Base-by-base conservation (phyloP, 768 basidiomycete genomes). In the Pleurotus tuoliensis region DNA sequence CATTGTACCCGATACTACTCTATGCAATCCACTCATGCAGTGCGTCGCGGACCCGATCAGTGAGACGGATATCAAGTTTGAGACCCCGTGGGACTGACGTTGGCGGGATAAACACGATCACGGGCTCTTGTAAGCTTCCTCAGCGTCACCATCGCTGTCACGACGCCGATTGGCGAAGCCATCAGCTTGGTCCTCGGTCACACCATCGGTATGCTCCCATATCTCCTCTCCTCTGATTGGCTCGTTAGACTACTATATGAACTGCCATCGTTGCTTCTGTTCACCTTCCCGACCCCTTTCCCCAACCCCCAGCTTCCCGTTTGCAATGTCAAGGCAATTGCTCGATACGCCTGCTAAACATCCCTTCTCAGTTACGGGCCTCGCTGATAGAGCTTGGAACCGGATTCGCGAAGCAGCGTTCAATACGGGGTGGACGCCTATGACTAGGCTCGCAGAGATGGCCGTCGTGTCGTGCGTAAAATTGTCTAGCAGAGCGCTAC, bases 391-490 rank as follows among this genome's bases (percentile, higher is more conserved):
- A 13, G 68, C 71, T 30, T 80, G 78, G 78, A 75, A 75, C 57
- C 48, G 62, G 15, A 52, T 75, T n/a, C 56, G 68, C 0, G 79
- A 80, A 60, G 60, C 68, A n/a, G 72, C 71, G 1, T 70, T 82
- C 56, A 69, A 62, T 27, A 71, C 72, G 6, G 73, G 74, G 15
- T 81, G 77, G 76, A 58, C 67, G 48, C 79, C 81, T 24, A 54
- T 77, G 5, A 70, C 73, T 7, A 65, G 72, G 58, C 57, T 79
- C 3, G 73, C 79, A 20, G 73, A 81, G 63, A 66, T 71, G 46
- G 79, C 76, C 3, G 80, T 79, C 15, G 68, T 81, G 43, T 66
- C 76, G 81, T 80, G 63, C 47, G 79, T 56, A 27, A 55, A 24
- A 47, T 56, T 5, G 56, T 24, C 56, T 49, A 8, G 3, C 39